Percentiles rank a stretch among this genome's conserved stretches.
phyloP scores from a whole-genome alignment of 2,329 filamentous ascomycete species.

The Alternaria triticina region DNA sequence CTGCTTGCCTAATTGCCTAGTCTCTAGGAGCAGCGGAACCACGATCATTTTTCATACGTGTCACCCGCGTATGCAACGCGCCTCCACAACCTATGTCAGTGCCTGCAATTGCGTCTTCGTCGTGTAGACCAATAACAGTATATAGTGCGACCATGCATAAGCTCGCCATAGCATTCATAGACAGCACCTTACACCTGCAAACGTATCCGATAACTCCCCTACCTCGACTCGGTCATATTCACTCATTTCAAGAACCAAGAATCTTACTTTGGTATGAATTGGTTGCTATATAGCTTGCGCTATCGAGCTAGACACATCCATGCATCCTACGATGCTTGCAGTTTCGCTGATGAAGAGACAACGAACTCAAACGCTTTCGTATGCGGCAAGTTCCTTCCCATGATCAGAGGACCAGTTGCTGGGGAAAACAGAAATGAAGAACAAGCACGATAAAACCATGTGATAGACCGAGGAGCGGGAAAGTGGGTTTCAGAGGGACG shows the following conservation, averaged over 20 bases:
- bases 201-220: accelerated
- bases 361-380: not conserved
- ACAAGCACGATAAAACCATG: not conserved
- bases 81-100: too few relatives aligned
- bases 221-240: not conserved
- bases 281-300: not conserved
- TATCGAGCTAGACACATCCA: not conserved
- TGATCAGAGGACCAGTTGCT: not conserved
- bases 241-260: not conserved
- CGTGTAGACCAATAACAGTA: too few relatives aligned
- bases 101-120: not conserved
- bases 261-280: not conserved
- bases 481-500: not conserved
- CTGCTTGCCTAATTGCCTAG: not conserved
- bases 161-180: not conserved
- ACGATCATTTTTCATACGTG: not conserved
- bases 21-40: not conserved
- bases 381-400: not conserved
- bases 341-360: not conserved
- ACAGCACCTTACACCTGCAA: not conserved
- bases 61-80: not conserved
- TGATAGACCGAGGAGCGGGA: not conserved
- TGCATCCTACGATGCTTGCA: not conserved
- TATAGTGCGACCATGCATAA: not conserved
- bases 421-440: not conserved